Percentiles rank a stretch among this genome's conserved stretches.
Evolutionary conservation across 2,329 filamentous ascomycete species (phyloP).

Genomic region (Aspergillus aculeatus): DNA sequence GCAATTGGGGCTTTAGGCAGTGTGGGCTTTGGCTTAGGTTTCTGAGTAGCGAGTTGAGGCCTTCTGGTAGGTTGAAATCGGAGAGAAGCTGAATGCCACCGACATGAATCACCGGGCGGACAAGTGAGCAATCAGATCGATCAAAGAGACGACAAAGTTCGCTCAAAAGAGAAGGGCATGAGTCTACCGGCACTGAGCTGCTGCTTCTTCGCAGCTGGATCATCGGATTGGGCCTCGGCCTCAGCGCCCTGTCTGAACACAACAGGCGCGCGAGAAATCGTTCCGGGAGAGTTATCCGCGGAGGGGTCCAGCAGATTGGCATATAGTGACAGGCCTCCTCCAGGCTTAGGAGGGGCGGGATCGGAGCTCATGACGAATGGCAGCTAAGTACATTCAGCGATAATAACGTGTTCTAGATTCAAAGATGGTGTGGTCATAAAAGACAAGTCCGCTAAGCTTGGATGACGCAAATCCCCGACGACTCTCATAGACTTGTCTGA

Average conservation of each 20-base stretch:
- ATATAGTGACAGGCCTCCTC: constrained; percentile 69
- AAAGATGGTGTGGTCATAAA: not conserved
- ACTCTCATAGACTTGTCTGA: not conserved
- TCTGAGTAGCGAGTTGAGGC: constrained; percentile 64
- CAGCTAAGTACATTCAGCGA: not conserved
- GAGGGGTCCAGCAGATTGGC: constrained; percentile 71
- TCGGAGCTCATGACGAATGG: constrained; percentile 33
- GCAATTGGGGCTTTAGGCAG: constrained; percentile 51
- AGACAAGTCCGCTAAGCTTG: not conserved
- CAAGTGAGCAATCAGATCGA: constrained; percentile 49
- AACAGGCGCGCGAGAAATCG: constrained; percentile 75
- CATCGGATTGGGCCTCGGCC: constrained; percentile 49
- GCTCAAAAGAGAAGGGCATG: constrained; percentile 32
- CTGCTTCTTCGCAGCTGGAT: constrained; percentile 61
- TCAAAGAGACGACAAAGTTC: constrained; percentile 19
- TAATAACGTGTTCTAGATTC: no score
- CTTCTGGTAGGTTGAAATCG: constrained; percentile 85
- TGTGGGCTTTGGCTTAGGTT: constrained; percentile 61
- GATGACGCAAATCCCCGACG: not conserved
- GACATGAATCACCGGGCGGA: constrained; percentile 27
- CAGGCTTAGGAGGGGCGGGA: constrained; percentile 34
- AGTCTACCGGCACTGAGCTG: constrained; percentile 62
- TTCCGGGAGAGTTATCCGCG: constrained; percentile 49
- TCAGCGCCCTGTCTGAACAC: constrained; percentile 63
- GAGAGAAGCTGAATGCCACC: constrained; percentile 56